Conservation (phyloP, 805 yeast genomes). For the Kodamaea nitidulidarum region DNA sequence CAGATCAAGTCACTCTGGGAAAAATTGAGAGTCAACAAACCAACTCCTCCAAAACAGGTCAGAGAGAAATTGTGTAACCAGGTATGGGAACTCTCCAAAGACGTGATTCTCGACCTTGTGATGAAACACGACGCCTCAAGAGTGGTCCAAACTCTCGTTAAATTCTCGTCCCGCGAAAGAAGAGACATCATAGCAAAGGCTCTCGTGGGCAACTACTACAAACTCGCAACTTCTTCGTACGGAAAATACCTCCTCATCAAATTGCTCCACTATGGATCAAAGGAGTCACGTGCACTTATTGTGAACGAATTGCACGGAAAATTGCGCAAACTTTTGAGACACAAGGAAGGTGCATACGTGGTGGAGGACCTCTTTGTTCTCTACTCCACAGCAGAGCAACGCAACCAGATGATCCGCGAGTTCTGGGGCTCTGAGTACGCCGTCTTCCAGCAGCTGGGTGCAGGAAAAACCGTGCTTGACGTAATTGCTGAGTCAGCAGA, state of each 20-base stretch:
- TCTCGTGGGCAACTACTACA: constrained; percentile 72
- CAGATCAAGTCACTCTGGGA: constrained; percentile 89
- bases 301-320: constrained; percentile 87
- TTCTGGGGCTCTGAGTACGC: constrained; percentile 97
- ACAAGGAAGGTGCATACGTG: constrained; percentile 96
- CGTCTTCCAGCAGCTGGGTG: constrained; percentile 73
- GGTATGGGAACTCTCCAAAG: constrained; percentile 78
- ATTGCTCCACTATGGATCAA: constrained; percentile 87
- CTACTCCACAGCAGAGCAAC: constrained; percentile 81
- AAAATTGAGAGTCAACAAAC: constrained; percentile 77
- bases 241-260: constrained; percentile 91
- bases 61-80: constrained; percentile 78
- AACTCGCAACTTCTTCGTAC: constrained; percentile 84
- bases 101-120: constrained; percentile 76
- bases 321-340: constrained; percentile 88
- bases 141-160: constrained; percentile 89
- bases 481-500: constrained; percentile 67
- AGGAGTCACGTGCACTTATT: constrained; percentile 68
- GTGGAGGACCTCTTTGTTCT: constrained; percentile 88
- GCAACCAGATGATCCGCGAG: constrained; percentile 87
- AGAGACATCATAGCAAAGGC: constrained; percentile 65
- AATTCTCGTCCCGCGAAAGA: constrained; percentile 76
- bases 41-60: constrained; percentile 70
- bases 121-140: constrained; percentile 95
- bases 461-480: constrained; percentile 58